These are phyloP conservation scores for Cornus florida DNA, from an alignment of 148 eudicot genomes.

Conservation along the genomic window DNA sequence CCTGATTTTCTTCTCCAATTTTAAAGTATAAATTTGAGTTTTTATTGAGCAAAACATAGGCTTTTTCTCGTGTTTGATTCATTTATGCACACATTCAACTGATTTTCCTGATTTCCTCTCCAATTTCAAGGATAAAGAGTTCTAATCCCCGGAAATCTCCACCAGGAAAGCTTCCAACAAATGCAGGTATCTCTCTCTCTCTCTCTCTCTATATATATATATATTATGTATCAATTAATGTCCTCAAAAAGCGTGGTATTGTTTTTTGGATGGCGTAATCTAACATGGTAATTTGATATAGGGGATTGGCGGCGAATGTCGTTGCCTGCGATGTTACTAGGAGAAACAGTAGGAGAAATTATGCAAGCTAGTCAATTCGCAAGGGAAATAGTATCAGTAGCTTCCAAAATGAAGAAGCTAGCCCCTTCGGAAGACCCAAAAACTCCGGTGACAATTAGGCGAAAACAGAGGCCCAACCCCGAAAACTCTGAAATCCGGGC, in stretches of 20 bases:
- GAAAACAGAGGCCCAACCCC: conserved; percentile 33
- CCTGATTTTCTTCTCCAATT: conserved; percentile 11
- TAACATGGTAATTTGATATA: conserved; percentile 8
- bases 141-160: conserved; percentile 62
- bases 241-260: neutral
- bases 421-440: conserved; percentile 54
- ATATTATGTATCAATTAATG: too few relatives aligned
- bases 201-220: conserved; percentile 2
- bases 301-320: conserved; percentile 94
- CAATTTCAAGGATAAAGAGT: conserved; percentile 47
- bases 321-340: conserved; percentile 79
- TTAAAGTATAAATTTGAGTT: conserved; percentile 33
- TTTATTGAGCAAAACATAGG: neutral
- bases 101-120: conserved; percentile 12
- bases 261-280: neutral
- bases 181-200: conserved; percentile 40
- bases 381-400: conserved; percentile 44
- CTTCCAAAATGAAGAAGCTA: conserved; percentile 11
- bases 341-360: conserved; percentile 85
- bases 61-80: neutral
- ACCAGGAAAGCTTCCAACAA: conserved; percentile 62
- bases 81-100: neutral
- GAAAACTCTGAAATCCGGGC: conserved; percentile 54
- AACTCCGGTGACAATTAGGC: conserved; percentile 54
- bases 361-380: conserved; percentile 70